Base-by-base conservation (phyloP, 2,329 filamentous ascomycete species). In the Nemania sp. region DNA sequence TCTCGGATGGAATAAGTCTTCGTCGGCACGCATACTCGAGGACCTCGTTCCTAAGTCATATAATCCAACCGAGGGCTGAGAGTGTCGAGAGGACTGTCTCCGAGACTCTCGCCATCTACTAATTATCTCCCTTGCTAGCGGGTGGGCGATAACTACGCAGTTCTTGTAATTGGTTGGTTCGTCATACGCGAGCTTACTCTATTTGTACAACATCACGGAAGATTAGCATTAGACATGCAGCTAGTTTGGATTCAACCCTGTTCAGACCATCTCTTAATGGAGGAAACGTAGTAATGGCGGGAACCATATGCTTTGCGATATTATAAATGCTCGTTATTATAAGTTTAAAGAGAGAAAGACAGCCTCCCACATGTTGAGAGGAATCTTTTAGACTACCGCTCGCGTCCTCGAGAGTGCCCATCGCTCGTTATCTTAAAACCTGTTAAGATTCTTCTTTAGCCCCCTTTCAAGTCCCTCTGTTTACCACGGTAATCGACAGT, bases 11-110 rank as follows among this genome's bases (percentile, higher is more conserved):
- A 38, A 47, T 29, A 45, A 32, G 7, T 22, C 41, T 29, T 47
- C n/a, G 22, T 60, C 51, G 38, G n/a, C 51, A 49, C 41, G 59
- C 38, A 15, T 38, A 24, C 24, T 10, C 18, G 43, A 64, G 24
- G 38, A 47, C 47, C 61, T 62, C 51, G 59, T 62, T 32, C 64
- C 54, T 53, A 56, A 54, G 38, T 60, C 41, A 53, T 35, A 22
- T 59, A 63, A 64, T 65, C 63, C 64, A 67, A 41, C 26, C 55
- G 49, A 68, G 68, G 54, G 55, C 60, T 67, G 27, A 59, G 49
- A 68, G 68, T 51, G 55, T 55, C 64, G 27, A 59, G 49, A 43
- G n/a, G n/a, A 11, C 24, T 2, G 22, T 15, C 11, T 53, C 38
- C 49, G 32, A 64, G 26, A 67, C 47, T 63, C 32, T 43, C 26